phyloP scores from a whole-genome alignment of 257 asterid genomes.

The Forsythia viridissima region DNA sequence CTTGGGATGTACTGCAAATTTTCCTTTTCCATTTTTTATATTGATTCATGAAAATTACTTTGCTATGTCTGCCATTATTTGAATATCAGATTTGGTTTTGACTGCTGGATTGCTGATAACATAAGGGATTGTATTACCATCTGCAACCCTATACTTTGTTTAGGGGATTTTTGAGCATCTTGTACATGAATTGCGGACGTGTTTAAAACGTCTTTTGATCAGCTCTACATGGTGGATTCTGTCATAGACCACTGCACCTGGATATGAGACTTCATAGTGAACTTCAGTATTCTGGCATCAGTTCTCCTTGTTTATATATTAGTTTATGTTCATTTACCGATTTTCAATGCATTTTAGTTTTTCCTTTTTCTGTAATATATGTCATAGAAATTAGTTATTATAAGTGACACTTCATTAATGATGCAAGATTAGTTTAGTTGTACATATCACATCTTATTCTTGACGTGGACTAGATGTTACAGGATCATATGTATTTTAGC shows the following conservation, averaged over 20 bases:
- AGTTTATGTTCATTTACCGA: neutral
- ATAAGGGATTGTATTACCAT: conserved; percentile 24
- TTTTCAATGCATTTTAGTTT: conserved; percentile 4
- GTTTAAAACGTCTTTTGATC: conserved; percentile 57
- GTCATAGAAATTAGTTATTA: neutral
- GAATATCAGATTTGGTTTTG: neutral
- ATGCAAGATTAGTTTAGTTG: neutral
- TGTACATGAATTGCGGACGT: conserved; percentile 64
- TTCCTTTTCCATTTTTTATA: conserved; percentile 1
- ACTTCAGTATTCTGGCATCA: conserved; percentile 10
- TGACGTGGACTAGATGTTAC: conserved; percentile 20
- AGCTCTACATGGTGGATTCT: conserved; percentile 64
- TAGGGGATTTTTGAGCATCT: conserved; percentile 65
- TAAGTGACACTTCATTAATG: conserved; percentile 7
- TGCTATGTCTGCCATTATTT: neutral
- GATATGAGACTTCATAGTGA: conserved; percentile 58
- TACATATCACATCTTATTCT: neutral
- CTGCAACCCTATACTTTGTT: conserved; percentile 45
- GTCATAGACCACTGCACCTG: conserved; percentile 46
- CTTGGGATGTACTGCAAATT: neutral
- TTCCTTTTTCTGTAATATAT: neutral
- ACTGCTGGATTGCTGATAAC: conserved; percentile 15
- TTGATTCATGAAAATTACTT: neutral
- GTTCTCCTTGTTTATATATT: neutral
- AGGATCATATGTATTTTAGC: conserved; percentile 41